These are phyloP conservation scores for Fragosphaeria purpurea DNA, from an alignment of 2,329 filamentous ascomycete species.

Conservation along the genomic window DNA sequence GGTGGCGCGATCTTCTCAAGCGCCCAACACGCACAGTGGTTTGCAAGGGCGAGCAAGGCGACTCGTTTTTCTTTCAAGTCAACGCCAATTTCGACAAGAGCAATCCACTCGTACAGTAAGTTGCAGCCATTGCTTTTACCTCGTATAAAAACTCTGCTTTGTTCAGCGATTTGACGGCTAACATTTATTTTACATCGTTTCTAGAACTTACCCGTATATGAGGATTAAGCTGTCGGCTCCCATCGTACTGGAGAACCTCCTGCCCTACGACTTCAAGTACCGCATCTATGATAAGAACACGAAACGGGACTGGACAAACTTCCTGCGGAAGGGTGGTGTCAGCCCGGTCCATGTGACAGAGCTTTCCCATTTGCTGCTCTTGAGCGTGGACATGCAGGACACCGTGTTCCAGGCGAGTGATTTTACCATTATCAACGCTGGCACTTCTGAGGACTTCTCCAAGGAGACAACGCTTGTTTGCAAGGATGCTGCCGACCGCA, in stretches of 20 bases:
- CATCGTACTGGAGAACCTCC: conserved; percentile 83
- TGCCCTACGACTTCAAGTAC: conserved; percentile 98
- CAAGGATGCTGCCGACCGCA: conserved; percentile 74
- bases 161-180: too few relatives aligned
- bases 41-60: conserved; percentile 76
- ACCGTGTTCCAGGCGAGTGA: conserved; percentile 91
- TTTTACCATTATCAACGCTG: conserved; percentile 93
- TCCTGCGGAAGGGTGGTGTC: conserved; percentile 88
- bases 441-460: conserved; percentile 75
- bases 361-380: conserved; percentile 79
- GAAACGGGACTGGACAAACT: conserved; percentile 98
- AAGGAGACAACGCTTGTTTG: conserved; percentile 70
- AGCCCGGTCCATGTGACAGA: conserved; percentile 97
- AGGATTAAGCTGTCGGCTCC: conserved; percentile 83
- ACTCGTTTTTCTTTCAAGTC: conserved; percentile 95
- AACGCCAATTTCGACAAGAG: conserved; percentile 76
- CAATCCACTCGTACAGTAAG: conserved; percentile 67
- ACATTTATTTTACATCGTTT: neutral
- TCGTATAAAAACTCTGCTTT: too few relatives aligned
- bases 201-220: conserved; percentile 85
- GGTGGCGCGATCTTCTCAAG: conserved; percentile 87
- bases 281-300: conserved; percentile 98
- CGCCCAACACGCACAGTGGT: conserved; percentile 77
- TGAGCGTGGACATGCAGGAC: conserved; percentile 95
- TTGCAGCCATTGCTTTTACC: conserved; percentile 4